These are phyloP conservation scores for Trichothecium sympodiale DNA, from an alignment of 2,329 filamentous ascomycete genomes.

Conservation along the genomic window DNA sequence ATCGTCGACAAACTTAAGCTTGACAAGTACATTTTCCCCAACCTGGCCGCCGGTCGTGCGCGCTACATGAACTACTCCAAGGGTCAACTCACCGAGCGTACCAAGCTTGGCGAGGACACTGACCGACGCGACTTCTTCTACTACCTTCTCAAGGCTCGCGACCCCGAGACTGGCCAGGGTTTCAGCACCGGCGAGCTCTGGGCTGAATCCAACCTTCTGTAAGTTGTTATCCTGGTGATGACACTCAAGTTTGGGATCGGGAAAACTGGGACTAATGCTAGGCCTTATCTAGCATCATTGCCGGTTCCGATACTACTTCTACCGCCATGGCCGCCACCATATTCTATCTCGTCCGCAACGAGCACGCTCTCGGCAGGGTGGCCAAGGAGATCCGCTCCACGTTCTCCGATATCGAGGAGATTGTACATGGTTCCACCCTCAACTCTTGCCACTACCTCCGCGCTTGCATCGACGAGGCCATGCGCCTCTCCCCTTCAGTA, in stretches of 20 bases:
- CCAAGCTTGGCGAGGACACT: conserved; percentile 52
- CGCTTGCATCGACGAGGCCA: conserved; percentile 54
- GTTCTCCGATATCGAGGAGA: conserved; percentile 42
- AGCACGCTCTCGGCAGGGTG: conserved; percentile 32
- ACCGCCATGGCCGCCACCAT: conserved; percentile 53
- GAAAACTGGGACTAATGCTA: not conserved
- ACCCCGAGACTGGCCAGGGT: conserved; percentile 58
- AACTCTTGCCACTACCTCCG: conserved; percentile 46
- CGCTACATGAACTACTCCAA: conserved; percentile 64
- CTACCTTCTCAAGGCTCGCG: conserved; percentile 59
- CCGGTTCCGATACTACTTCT: conserved; percentile 61
- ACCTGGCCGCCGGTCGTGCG: conserved; percentile 54
- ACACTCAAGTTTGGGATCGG: not conserved
- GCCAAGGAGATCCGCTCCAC: conserved; percentile 39
- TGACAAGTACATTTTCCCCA: conserved; percentile 57
- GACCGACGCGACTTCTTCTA: conserved; percentile 68
- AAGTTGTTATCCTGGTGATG: conserved; percentile 11
- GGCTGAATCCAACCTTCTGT: conserved; percentile 60
- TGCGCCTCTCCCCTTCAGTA: conserved; percentile 51
- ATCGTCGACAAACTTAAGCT: conserved; percentile 54
- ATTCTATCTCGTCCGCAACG: conserved; percentile 50
- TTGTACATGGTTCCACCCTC: conserved; percentile 38
- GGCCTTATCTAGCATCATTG: conserved; percentile 43
- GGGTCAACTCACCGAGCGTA: conserved; percentile 53
- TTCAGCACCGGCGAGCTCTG: conserved; percentile 57